Evolutionary conservation across 768 basidiomycete genomes (phyloP).

Genomic region (Amanita exitialis): DNA sequence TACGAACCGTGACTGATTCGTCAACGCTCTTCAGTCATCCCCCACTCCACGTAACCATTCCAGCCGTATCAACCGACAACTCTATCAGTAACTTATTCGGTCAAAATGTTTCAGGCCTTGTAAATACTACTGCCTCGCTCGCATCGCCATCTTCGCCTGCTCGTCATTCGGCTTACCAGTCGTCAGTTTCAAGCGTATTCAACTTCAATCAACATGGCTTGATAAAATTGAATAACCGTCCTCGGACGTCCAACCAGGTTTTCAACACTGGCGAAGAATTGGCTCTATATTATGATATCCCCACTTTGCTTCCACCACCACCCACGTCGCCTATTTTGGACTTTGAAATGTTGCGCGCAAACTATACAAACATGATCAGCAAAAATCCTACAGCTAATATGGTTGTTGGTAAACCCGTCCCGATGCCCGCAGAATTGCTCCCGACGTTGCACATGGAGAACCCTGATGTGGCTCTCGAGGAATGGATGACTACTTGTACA

Average conservation of each 20-base stretch:
- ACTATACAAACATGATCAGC: constrained; percentile 63
- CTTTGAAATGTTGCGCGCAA: constrained; percentile 40
- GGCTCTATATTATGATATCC: constrained; percentile 73
- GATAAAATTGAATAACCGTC: constrained; percentile 47
- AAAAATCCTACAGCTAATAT: constrained; percentile 33
- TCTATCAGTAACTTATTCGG: constrained; percentile 17
- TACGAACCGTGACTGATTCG: constrained; percentile 40
- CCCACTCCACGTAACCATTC: constrained; percentile 40
- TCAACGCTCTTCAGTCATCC: constrained; percentile 13
- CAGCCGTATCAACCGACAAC: constrained; percentile 20
- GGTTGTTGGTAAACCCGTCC: constrained; percentile 17
- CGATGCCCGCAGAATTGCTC: constrained; percentile 9
- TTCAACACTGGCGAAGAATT: constrained; percentile 59
- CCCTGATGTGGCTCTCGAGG: constrained; percentile 12
- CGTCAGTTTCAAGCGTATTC: constrained; percentile 38
- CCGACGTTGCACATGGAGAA: constrained; percentile 14
- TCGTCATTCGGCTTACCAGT: constrained; percentile 21
- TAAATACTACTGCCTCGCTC: constrained; percentile 40
- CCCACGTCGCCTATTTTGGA: constrained; percentile 29
- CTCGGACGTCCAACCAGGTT: constrained; percentile 54
- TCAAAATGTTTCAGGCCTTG: constrained; percentile 36
- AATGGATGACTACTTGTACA: constrained; percentile 8
- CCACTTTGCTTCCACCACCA: constrained; percentile 56
- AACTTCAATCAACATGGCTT: constrained; percentile 42
- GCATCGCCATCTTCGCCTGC: constrained; percentile 27